Evolutionary conservation across 345 rosid genomes (phyloP).

Genomic region (Capsella bursapastoris): DNA sequence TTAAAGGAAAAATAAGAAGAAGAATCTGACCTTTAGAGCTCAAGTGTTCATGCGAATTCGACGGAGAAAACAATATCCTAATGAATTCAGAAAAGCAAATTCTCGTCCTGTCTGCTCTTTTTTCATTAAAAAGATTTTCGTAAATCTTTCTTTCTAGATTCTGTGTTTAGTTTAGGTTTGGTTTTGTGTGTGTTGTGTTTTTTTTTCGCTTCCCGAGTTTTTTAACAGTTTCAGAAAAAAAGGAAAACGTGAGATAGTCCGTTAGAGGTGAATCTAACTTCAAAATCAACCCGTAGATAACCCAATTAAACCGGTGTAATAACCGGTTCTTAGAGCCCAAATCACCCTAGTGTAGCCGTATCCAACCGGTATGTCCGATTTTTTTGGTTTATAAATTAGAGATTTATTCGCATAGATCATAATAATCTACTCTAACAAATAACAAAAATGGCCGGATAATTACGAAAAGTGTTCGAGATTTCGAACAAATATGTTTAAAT

Average conservation of each 20-base stretch:
- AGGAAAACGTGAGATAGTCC: conserved; percentile 14
- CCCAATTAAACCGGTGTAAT: neutral
- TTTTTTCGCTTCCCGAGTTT: neutral
- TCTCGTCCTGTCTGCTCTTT: conserved; percentile 27
- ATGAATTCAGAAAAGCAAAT: conserved; percentile 19
- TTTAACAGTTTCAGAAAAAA: conserved; percentile 29
- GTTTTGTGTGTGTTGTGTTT: conserved; percentile 7
- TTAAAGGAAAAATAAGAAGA: neutral
- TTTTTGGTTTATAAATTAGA: too few relatives aligned
- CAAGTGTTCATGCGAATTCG: conserved; percentile 43
- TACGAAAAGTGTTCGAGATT: too few relatives aligned
- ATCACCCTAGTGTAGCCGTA: neutral
- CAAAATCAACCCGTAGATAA: neutral
- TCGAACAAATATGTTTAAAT: too few relatives aligned
- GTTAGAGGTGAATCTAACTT: conserved; percentile 12
- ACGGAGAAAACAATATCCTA: conserved; percentile 19
- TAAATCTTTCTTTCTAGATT: conserved; percentile 28
- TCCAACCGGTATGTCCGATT: too few relatives aligned
- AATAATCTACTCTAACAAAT: too few relatives aligned
- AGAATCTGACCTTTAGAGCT: conserved; percentile 1
- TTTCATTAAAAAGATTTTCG: conserved; percentile 38
- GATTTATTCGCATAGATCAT: too few relatives aligned
- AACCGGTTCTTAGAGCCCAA: neutral
- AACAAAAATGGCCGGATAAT: too few relatives aligned
- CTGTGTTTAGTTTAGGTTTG: neutral